Base-by-base conservation (phyloP, 345 rosid genomes). In the Heritiera littoralis region DNA sequence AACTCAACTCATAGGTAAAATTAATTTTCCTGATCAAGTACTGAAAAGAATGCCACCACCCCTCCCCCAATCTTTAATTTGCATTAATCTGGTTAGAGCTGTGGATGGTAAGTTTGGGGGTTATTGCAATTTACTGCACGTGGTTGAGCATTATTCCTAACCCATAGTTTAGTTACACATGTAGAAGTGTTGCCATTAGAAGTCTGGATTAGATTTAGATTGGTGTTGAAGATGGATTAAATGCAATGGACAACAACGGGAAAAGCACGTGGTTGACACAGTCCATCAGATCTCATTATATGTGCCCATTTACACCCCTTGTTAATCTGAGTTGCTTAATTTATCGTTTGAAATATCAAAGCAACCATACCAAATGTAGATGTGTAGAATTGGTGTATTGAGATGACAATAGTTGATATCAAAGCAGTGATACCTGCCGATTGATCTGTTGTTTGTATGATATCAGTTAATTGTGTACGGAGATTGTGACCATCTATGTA, bases 1-100 rank as follows among this genome's bases (percentile, higher is more conserved):
- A 43, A 83, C 84, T 75, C 86, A 56, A 61, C 78, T 18, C 82
- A 64, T 41, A 86, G 91, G 78, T 89, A 86, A 92, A 20, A 18
- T 30, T 54, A 54, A 54, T 54, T 43, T 54, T 54, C 17, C 58
- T 10, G 49, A 46, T 12, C 49, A 9, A 46, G 49, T 46, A 46
- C 12, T 10, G 49, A 46, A 71, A 30, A 51, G 41, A 49, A 49
- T 71, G 75, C 59, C 59, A 7, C 23, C 60, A 68, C 54, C 35
- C 38, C 55, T 3, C 38, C 35, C 38, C 55, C 3, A 4, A 5
- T 46, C 30, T 20, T 20, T 18, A 1, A 20, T 67, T 45, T 67
- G 43, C 32, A 9, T 67, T 54, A 52, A 66, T 67, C 28, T 67
- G 51, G 71, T 40, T 66, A 66, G 17, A 66, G 23, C 2, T 55